Evolutionary conservation across 73 alveolate species (phyloP).

Genomic region (Stentor roeselii): DNA sequence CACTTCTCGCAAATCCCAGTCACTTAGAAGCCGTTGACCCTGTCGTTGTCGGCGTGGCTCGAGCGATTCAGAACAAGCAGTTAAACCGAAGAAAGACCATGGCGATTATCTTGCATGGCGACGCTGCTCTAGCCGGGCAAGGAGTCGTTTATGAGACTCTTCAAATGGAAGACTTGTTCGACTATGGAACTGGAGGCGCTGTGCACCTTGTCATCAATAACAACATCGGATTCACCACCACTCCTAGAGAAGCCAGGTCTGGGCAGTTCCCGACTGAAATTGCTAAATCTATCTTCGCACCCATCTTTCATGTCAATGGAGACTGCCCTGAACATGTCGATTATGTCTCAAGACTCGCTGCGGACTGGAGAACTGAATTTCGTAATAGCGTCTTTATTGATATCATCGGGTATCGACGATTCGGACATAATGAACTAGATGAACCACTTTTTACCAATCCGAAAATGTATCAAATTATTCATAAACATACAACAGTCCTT

Average conservation of each 20-base stretch:
- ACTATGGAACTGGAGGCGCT: conserved; percentile 84
- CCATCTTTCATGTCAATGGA: conserved; percentile 93
- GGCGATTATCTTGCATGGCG: conserved; percentile 68
- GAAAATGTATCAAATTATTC: conserved; percentile 66
- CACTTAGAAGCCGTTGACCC: conserved; percentile 95
- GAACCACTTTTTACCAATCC: conserved; percentile 90
- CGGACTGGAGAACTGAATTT: conserved; percentile 46
- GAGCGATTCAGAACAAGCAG: conserved; percentile 53
- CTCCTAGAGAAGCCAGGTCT: conserved; percentile 80
- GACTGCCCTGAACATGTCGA: conserved; percentile 68
- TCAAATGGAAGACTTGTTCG: conserved; percentile 78
- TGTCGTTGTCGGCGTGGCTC: conserved; percentile 81
- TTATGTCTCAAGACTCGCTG: conserved; percentile 53
- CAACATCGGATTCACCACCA: conserved; percentile 93
- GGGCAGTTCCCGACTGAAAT: conserved; percentile 81
- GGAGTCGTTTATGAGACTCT: conserved; percentile 93
- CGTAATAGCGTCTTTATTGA: conserved; percentile 66
- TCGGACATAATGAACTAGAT: conserved; percentile 95
- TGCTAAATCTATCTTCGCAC: conserved; percentile 86
- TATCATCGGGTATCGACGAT: conserved; percentile 87
- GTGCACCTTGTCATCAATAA: conserved; percentile 89
- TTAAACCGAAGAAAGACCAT: conserved; percentile 13
- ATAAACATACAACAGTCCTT: conserved; percentile 56
- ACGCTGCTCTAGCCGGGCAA: conserved; percentile 96
- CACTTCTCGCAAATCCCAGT: conserved; percentile 87